Evolutionary conservation across 2,329 filamentous ascomycete species (phyloP).

Genomic region (Ophiostoma triangulosporum): DNA sequence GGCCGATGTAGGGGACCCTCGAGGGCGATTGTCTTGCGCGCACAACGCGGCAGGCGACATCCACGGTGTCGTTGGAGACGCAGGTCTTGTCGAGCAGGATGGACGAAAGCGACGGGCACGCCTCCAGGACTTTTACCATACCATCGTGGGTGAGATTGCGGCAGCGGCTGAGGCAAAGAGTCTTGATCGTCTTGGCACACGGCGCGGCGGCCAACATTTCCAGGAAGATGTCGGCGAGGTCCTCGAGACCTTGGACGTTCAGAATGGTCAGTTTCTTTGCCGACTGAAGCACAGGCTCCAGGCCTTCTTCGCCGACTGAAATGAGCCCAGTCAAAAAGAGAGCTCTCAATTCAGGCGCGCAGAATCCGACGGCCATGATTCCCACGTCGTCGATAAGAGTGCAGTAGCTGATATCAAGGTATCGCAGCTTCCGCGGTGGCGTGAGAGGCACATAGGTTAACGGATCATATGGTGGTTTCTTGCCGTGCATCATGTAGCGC

Average conservation of each 20-base stretch:
- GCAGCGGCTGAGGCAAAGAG: slow-evolving; percentile 83
- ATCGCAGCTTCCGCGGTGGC: slow-evolving; percentile 62
- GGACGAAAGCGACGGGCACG: slow-evolving; percentile 53
- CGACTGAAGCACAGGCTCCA: slow-evolving; percentile 61
- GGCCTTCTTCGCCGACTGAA: slow-evolving; percentile 57
- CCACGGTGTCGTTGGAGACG: slow-evolving; percentile 60
- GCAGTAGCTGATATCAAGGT: slow-evolving; percentile 77
- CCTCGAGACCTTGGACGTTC: slow-evolving; percentile 73
- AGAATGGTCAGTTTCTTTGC: slow-evolving; percentile 69
- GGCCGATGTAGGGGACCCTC: slow-evolving; percentile 40
- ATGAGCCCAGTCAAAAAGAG: slow-evolving; percentile 70
- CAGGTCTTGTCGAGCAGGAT: slow-evolving; percentile 90
- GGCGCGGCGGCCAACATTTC: slow-evolving; percentile 64
- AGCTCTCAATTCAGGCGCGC: slow-evolving; percentile 68
- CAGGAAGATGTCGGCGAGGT: slow-evolving; percentile 62
- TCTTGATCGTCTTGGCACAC: slow-evolving; percentile 54
- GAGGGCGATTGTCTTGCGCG: not conserved
- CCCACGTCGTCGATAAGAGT: slow-evolving; percentile 57
- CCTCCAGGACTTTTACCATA: slow-evolving; percentile 71
- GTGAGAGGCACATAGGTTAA: slow-evolving; percentile 66
- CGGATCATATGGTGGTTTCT: slow-evolving; percentile 64
- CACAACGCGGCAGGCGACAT: not conserved
- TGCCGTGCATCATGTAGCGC: slow-evolving; percentile 59
- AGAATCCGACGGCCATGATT: slow-evolving; percentile 55
- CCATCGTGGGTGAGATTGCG: slow-evolving; percentile 72